Evolutionary conservation across 306 rosid genomes (phyloP).

Genomic region (Acacia confusa): DNA sequence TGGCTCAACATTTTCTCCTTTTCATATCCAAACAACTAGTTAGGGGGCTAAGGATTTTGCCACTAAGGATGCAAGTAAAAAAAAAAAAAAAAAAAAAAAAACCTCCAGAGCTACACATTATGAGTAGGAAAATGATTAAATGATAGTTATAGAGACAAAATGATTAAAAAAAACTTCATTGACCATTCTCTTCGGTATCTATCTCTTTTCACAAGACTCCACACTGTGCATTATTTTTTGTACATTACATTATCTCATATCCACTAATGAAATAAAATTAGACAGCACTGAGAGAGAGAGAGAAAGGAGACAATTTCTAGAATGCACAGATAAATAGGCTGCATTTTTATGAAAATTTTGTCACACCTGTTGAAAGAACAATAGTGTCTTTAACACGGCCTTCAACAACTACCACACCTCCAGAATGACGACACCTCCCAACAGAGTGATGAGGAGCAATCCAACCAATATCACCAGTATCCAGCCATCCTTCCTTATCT

Average conservation of each 20-base stretch:
- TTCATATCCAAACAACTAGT: slow-evolving; percentile 34
- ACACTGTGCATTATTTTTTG: too few relatives aligned
- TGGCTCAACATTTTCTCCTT: slow-evolving; percentile 97
- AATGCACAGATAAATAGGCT: slow-evolving; percentile 14
- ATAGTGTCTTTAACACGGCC: slow-evolving; percentile 97
- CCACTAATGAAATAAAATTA: not conserved
- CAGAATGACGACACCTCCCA: slow-evolving; percentile 72
- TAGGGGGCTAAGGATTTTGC: slow-evolving; percentile 1
- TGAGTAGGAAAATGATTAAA: not conserved
- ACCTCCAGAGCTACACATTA: not conserved
- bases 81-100: not conserved
- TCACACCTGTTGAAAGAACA: slow-evolving; percentile 85
- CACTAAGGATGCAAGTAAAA: not conserved
- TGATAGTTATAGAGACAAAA: not conserved
- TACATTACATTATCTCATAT: not conserved
- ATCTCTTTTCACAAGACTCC: too few relatives aligned
- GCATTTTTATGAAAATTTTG: not conserved
- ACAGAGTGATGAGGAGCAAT: slow-evolving; percentile 74
- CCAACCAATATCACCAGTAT: slow-evolving; percentile 93
- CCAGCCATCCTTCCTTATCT: slow-evolving; percentile 82
- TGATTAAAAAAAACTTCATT: too few relatives aligned
- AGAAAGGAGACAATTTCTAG: not conserved
- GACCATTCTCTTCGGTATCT: too few relatives aligned
- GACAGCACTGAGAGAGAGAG: not conserved
- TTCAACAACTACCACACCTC: slow-evolving; percentile 76